Conservation (phyloP, 2,329 filamentous ascomycete species). For the Emergomyces orientalis region DNA sequence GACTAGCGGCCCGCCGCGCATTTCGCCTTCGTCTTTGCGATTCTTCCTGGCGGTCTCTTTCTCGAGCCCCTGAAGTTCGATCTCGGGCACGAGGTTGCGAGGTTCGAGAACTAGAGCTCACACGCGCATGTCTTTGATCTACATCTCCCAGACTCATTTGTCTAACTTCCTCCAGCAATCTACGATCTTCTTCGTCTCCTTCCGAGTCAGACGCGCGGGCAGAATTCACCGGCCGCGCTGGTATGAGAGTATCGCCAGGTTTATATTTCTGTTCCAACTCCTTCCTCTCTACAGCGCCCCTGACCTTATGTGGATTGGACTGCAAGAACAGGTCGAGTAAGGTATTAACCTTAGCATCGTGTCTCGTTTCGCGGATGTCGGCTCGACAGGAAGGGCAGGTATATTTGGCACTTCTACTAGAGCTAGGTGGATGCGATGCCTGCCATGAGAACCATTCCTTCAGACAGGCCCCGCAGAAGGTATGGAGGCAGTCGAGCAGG, state of each 20-base stretch:
- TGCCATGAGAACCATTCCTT: conserved; percentile 94
- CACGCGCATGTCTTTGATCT: conserved; percentile 18
- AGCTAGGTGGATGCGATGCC: conserved; percentile 46
- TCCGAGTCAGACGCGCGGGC: conserved; percentile 30
- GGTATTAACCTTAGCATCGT: conserved; percentile 83
- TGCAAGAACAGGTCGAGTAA: conserved; percentile 79
- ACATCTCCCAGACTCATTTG: conserved; percentile 57
- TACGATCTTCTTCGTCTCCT: conserved; percentile 56
- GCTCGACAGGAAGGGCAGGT: conserved; percentile 92
- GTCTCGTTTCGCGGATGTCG: conserved; percentile 71
- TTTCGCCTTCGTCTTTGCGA: conserved; percentile 25
- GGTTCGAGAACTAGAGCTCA: conserved; percentile 19
- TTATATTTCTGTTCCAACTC: conserved; percentile 69
- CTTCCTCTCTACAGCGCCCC: conserved; percentile 61
- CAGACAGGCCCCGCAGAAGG: conserved; percentile 88
- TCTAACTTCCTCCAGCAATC: conserved; percentile 61
- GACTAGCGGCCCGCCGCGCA: conserved; percentile 17
- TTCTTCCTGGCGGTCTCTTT: conserved; percentile 33
- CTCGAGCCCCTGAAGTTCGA: conserved; percentile 32
- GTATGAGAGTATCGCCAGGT: conserved; percentile 71
- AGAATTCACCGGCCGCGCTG: conserved; percentile 31
- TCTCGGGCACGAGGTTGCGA: conserved; percentile 23
- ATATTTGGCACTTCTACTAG: conserved; percentile 48
- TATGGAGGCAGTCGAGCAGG: conserved; percentile 86
- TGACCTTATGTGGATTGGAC: conserved; percentile 66